phyloP scores from a whole-genome alignment of 805 yeast genomes.

The Cyberlindnera americana region DNA sequence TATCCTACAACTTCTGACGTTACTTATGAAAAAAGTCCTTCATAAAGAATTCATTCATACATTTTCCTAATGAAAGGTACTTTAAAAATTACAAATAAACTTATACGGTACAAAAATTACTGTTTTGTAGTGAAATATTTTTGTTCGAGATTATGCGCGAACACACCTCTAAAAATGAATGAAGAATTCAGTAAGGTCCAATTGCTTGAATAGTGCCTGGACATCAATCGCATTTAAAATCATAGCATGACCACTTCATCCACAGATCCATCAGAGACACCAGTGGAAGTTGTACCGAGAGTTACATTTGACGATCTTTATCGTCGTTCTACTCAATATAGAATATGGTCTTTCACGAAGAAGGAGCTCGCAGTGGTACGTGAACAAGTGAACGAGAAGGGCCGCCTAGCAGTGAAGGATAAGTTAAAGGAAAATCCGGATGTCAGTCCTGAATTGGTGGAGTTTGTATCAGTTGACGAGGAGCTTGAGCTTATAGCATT shows the following conservation, averaged over 20 bases:
- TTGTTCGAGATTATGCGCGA: too few species aligned
- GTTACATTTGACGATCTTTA: constrained; percentile 83
- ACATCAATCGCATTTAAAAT: too few species aligned
- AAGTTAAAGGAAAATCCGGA: constrained; percentile 30
- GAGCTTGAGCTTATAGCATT: constrained; percentile 65
- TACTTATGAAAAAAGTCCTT: constrained; percentile 22
- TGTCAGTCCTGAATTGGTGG: constrained; percentile 31
- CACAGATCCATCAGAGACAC: not conserved
- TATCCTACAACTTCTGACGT: constrained; percentile 21
- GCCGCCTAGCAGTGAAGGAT: constrained; percentile 35
- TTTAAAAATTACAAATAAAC: constrained; percentile 12
- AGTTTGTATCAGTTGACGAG: constrained; percentile 57
- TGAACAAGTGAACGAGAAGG: constrained; percentile 50
- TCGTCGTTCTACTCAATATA: constrained; percentile 80
- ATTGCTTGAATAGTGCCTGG: too few species aligned
- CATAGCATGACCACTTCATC: not conserved
- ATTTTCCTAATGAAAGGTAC: constrained; percentile 19
- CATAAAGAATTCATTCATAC: constrained; percentile 17
- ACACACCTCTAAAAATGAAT: too few species aligned
- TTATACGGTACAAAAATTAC: constrained; percentile 2
- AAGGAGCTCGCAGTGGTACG: constrained; percentile 52
- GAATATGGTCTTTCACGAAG: constrained; percentile 77
- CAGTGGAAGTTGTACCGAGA: constrained; percentile 25
- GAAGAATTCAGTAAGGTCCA: too few species aligned
- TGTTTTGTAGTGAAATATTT: constrained; percentile 1